These are phyloP conservation scores for Penicillium alfredii DNA, from an alignment of 495 filamentous ascomycete genomes.

Conservation along the genomic window DNA sequence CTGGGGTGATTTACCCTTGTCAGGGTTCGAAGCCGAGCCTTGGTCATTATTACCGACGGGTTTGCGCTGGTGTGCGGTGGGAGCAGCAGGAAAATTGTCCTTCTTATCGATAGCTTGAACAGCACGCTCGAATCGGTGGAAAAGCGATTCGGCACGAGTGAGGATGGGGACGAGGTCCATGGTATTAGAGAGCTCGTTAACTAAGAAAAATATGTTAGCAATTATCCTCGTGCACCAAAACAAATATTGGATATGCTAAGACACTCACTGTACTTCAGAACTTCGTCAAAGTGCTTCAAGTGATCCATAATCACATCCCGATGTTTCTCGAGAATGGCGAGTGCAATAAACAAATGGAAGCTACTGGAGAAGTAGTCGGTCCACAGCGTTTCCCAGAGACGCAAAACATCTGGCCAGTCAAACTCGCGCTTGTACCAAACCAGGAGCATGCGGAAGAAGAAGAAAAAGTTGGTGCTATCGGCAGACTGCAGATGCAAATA, in stretches of 20 bases:
- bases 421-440: slow-evolving; percentile 99
- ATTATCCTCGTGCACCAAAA: no score
- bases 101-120: slow-evolving; percentile 86
- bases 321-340: slow-evolving; percentile 95
- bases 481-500: slow-evolving; percentile 84
- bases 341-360: slow-evolving; percentile 90
- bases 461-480: slow-evolving; percentile 97
- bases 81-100: slow-evolving; percentile 68
- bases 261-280: slow-evolving; percentile 83
- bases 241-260: no score
- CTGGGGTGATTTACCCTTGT: slow-evolving; percentile 34
- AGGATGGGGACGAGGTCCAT: slow-evolving; percentile 84
- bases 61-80: slow-evolving; percentile 49
- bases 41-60: slow-evolving; percentile 12
- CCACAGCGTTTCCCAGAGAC: slow-evolving; percentile 91
- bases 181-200: slow-evolving; percentile 90
- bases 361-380: slow-evolving; percentile 82
- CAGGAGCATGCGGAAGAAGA: slow-evolving; percentile 97
- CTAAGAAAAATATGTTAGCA: slow-evolving; percentile 23
- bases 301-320: slow-evolving; percentile 91
- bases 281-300: slow-evolving; percentile 91
- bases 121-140: slow-evolving; percentile 76
- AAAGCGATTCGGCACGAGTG: slow-evolving; percentile 80
- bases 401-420: slow-evolving; percentile 75
- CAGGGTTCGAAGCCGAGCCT: slow-evolving; percentile 7